These are phyloP conservation scores for Aristolochia fimbriata DNA, from an alignment of 164 flowering plant genomes.

Conservation along the genomic window DNA sequence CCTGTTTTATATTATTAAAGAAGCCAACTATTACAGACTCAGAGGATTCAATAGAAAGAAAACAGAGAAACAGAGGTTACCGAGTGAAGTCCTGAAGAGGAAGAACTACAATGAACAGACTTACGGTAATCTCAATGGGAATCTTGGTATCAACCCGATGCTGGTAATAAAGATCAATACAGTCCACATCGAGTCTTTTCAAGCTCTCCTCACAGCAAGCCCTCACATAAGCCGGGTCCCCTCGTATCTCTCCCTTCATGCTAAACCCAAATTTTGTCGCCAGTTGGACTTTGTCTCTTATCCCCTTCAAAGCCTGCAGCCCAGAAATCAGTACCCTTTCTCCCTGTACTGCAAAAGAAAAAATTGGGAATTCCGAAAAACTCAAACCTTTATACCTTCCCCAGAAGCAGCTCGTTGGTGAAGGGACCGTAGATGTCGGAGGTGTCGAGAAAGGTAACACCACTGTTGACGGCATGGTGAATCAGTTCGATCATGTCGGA, in stretches of 20 bases:
- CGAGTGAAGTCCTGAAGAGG: background rate
- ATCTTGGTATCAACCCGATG: constrained; percentile 11
- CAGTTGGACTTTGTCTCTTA: constrained; percentile 12
- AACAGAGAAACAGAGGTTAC: too few species aligned
- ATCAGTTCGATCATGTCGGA: constrained; percentile 25
- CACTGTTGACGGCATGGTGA: constrained; percentile 23
- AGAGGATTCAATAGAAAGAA: too few species aligned
- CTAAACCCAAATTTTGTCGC: constrained; percentile 17
- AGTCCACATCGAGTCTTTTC: constrained; percentile 13
- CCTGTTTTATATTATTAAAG: too few species aligned
- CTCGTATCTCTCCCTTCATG: constrained; percentile 5
- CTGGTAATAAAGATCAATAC: constrained; percentile 15
- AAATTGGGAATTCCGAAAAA: background rate
- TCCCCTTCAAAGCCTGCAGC: constrained; percentile 16
- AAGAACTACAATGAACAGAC: background rate
- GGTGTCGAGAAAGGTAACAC: constrained; percentile 34
- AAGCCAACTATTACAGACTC: too few species aligned
- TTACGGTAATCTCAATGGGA: constrained; percentile 13
- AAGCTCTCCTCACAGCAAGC: constrained; percentile 12
- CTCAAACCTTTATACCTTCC: constrained; percentile 9
- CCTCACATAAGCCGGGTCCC: constrained; percentile 12
- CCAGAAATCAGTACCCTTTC: background rate
- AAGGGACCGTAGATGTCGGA: constrained; percentile 31
- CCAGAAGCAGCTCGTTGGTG: constrained; percentile 28
- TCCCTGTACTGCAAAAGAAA: background rate